Percentiles rank a stretch among this genome's conserved stretches.
phyloP scores from a whole-genome alignment of 1,284 basidiomycete genomes.

The Marasmius tenuissimus region DNA sequence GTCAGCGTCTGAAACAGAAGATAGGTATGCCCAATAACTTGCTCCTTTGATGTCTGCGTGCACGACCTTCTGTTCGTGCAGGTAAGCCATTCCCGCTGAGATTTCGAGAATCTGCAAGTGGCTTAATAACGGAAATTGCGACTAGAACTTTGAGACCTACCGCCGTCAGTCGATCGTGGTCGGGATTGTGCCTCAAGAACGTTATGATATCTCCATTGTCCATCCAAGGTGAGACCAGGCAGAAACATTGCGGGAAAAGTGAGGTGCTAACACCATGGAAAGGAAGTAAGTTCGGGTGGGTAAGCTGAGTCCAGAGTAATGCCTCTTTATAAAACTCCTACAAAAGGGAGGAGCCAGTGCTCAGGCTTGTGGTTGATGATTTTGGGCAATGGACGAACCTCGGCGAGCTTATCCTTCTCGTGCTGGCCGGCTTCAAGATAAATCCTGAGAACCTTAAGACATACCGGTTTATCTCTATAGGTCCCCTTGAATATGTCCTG shows the following conservation, averaged over 20 bases:
- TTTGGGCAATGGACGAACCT: not conserved
- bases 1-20: too few species aligned
- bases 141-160: not conserved
- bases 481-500: constrained; percentile 13
- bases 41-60: not conserved
- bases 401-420: not conserved
- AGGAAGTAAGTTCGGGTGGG: constrained; percentile 12
- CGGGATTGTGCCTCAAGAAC: constrained; percentile 10
- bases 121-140: not conserved
- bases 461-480: not conserved
- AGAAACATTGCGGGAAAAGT: constrained; percentile 5
- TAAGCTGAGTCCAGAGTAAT: constrained; percentile 12
- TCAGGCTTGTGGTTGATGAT: too few species aligned
- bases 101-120: not conserved
- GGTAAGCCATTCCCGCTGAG: not conserved
- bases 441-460: constrained; percentile 12
- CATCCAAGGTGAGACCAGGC: constrained; percentile 15
- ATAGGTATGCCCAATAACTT: too few species aligned
- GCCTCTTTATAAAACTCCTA: constrained; percentile 13
- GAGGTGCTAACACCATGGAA: constrained; percentile 11
- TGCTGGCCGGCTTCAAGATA: not conserved
- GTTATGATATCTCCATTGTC: constrained; percentile 10
- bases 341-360: too few species aligned
- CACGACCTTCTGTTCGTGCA: not conserved
- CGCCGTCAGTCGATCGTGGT: constrained; percentile 1